A percentile compares a stretch with the other conserved stretches of the same genome.
These are phyloP conservation scores for Mrakia hoshinonis DNA, from an alignment of 768 basidiomycete species.

Conservation along the genomic window DNA sequence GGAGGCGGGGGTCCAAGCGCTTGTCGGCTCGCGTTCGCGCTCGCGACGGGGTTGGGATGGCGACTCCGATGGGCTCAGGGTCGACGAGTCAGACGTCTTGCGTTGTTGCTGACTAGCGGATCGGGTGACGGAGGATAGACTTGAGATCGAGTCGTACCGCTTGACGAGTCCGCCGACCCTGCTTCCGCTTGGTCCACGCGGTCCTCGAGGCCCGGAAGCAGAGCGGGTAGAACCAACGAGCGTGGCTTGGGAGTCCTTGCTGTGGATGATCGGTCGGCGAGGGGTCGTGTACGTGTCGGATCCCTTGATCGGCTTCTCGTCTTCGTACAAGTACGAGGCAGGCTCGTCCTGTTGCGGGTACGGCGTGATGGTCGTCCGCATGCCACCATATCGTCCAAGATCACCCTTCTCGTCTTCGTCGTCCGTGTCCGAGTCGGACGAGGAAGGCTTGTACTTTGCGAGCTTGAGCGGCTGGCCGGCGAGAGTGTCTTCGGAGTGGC, in stretches of 20 bases:
- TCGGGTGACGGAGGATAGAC: background rate
- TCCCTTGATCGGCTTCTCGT: background rate
- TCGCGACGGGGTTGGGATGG: background rate
- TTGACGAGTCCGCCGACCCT: background rate
- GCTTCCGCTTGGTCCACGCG: background rate
- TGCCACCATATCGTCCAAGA: background rate
- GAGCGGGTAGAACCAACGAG: background rate
- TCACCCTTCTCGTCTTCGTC: constrained; percentile 6
- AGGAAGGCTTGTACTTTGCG: background rate
- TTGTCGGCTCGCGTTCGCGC: no score
- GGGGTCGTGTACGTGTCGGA: background rate
- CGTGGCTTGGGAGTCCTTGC: background rate
- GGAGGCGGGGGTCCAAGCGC: constrained; percentile 8
- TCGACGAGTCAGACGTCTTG: background rate
- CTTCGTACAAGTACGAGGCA: background rate
- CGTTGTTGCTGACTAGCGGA: background rate
- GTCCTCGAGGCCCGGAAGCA: background rate
- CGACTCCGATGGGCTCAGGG: background rate
- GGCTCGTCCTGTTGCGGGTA: background rate
- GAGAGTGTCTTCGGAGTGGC: background rate
- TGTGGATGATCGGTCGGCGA: background rate
- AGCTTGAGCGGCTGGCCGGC: background rate
- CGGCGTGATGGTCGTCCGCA: background rate
- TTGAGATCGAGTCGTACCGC: background rate
- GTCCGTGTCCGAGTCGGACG: background rate